phyloP scores from a whole-genome alignment of 2,329 filamentous ascomycete genomes.

The Macrophomina pseudophaseolina region DNA sequence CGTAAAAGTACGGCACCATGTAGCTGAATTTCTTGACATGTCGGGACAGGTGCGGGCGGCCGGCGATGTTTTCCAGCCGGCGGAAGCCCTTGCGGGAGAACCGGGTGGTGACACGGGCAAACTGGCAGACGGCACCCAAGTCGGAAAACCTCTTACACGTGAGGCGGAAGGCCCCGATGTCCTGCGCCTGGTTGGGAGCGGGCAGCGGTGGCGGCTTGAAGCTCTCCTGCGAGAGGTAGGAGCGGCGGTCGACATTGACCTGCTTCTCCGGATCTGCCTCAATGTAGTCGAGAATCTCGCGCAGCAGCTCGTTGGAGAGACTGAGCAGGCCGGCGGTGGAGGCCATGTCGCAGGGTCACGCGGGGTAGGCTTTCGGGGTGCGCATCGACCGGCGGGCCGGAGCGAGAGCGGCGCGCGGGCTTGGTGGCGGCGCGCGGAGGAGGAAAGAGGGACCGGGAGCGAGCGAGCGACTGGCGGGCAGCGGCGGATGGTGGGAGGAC shows the following conservation, averaged over 20 bases:
- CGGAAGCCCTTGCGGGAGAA: conserved; percentile 57
- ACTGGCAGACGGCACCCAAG: conserved; percentile 57
- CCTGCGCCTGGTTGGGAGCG: conserved; percentile 49
- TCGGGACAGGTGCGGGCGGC: conserved; percentile 55
- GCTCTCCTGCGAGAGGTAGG: conserved; percentile 59
- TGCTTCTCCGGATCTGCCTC: conserved; percentile 58
- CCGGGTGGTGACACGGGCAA: conserved; percentile 57
- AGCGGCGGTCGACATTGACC: conserved; percentile 55
- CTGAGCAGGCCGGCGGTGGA: conserved; percentile 39
- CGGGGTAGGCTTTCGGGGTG: conserved; percentile 33
- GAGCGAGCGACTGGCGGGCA: neutral
- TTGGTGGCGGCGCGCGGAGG: neutral
- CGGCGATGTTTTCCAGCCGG: conserved; percentile 56
- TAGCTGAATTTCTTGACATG: conserved; percentile 66
- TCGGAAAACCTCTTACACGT: conserved; percentile 57
- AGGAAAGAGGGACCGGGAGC: neutral
- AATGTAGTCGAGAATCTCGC: conserved; percentile 58
- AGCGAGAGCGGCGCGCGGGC: conserved; percentile 4
- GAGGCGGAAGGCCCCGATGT: conserved; percentile 54
- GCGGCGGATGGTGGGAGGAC: neutral
- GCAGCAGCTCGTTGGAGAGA: conserved; percentile 57
- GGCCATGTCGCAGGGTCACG: conserved; percentile 34
- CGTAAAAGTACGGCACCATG: conserved; percentile 64
- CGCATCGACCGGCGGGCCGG: conserved; percentile 34
- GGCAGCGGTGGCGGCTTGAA: conserved; percentile 52